Evolutionary conservation across 1,139 yeast species (phyloP), one percentile per base, ranked within the genome.

Genomic region (Magnusiomyces paraingens): DNA sequence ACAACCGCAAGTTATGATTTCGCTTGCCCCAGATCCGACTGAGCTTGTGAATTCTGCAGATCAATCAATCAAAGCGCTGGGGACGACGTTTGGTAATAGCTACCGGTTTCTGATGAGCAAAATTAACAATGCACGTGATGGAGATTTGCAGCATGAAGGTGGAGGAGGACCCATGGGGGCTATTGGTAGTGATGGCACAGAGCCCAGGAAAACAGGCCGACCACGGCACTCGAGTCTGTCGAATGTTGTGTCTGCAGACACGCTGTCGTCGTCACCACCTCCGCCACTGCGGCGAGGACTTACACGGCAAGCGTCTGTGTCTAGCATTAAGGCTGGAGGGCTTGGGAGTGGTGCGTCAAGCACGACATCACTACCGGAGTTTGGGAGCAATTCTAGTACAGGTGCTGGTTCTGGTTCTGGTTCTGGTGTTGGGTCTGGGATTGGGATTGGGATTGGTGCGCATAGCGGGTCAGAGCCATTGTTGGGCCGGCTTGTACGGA

Each of bases 81-180:
- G 71, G 14, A 61, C 65, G 4, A 63, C 70, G 1, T 61, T 69
- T 45, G 70, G 68, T 26, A 66, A 57, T 51, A 66, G 71, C 2
- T 69, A 68, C 58, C 59, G 66, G 53, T 67, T 65, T 55, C 56
- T 69, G 36, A 59, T 69, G 57, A 70, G 69, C 47, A 63, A 67
- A 52, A 57, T 67, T 43, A 57, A 55, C 36, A 54, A 46, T 39
- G n/a, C 44, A 10, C 41, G 44, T 32, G 40, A 43, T 14, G 32
- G 32, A 8, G 32, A 26, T 8, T 4, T 15, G 47, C 18, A 2
- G 40, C 29, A 12, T 12, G 29, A 39, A 26, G 35, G 12, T 48
- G 35, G 21, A 43, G 10, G 8, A 3, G 14, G 10, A 20, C 18
- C 21, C 40, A 8, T 18, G 35, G 22, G 12, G 18, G 18, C 18